A percentile compares a stretch with the other conserved stretches of the same genome.
These are phyloP conservation scores for Huntiella savannae DNA, from an alignment of 2,329 filamentous ascomycete species.

Conservation along the genomic window DNA sequence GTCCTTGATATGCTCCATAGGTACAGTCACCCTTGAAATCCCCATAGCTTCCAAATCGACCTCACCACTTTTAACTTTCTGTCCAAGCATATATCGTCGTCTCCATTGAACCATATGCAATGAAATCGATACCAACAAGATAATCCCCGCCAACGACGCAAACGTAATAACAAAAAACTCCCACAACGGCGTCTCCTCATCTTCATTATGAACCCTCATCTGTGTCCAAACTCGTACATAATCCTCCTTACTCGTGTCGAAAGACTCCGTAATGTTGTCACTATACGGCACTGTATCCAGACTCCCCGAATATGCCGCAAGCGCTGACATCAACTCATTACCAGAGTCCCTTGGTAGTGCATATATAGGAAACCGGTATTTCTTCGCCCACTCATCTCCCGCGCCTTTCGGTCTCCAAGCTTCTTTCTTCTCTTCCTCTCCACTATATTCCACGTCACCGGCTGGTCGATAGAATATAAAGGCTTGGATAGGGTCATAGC, in stretches of 20 bases:
- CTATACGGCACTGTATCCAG: slow-evolving; percentile 42
- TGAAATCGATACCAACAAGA: slow-evolving; percentile 44
- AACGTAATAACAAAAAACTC: slow-evolving; percentile 55
- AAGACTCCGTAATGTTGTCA: slow-evolving; percentile 33
- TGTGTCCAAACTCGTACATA: slow-evolving; percentile 42
- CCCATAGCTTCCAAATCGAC: slow-evolving; percentile 74
- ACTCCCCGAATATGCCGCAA: slow-evolving; percentile 62
- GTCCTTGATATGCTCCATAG: slow-evolving; percentile 46
- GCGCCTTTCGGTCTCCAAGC: slow-evolving; percentile 54
- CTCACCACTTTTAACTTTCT: slow-evolving; percentile 56
- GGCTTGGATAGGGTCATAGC: slow-evolving; percentile 37
- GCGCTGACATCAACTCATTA: slow-evolving; percentile 45
- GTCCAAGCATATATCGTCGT: slow-evolving; percentile 46
- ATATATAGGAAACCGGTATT: slow-evolving; percentile 65
- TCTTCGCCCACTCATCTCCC: slow-evolving; percentile 44
- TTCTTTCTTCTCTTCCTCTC: slow-evolving; percentile 21
- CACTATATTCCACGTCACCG: slow-evolving; percentile 22
- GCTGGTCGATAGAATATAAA: slow-evolving; percentile 45
- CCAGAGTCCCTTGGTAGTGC: slow-evolving; percentile 55
- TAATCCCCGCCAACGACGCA: slow-evolving; percentile 48
- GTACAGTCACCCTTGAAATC: slow-evolving; percentile 65
- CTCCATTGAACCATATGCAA: slow-evolving; percentile 65
- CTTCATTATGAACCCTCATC: slow-evolving; percentile 27
- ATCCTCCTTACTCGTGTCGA: slow-evolving; percentile 35
- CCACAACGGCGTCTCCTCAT: slow-evolving; percentile 56